Evolutionary conservation across 2,329 filamentous ascomycete species (phyloP).

Genomic region (Venturia nashicola): DNA sequence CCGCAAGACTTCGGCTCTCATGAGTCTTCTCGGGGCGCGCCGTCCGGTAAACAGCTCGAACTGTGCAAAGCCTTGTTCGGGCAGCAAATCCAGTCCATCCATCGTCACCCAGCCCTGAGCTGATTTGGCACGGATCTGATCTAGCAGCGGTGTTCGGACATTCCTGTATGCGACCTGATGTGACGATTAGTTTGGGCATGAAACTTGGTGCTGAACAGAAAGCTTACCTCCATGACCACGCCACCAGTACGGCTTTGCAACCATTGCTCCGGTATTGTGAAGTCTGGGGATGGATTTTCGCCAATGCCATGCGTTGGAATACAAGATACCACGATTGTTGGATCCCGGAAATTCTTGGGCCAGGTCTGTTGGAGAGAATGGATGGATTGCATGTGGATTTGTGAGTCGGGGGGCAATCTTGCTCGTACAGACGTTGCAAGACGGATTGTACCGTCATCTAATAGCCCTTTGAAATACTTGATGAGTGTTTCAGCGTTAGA

Average conservation of each 20-base stretch:
- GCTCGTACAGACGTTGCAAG: neutral
- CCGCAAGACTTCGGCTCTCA: slow-evolving; percentile 51
- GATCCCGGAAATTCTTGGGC: slow-evolving; percentile 50
- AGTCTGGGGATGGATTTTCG: slow-evolving; percentile 52
- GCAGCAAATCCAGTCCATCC: slow-evolving; percentile 63
- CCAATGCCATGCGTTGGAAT: slow-evolving; percentile 60
- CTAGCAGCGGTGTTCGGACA: slow-evolving; percentile 56
- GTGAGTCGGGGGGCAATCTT: slow-evolving; percentile 14
- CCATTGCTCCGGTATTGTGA: slow-evolving; percentile 44
- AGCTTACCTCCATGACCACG: slow-evolving; percentile 54
- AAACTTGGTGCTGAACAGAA: neutral
- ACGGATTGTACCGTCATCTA: slow-evolving; percentile 15
- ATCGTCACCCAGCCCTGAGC: slow-evolving; percentile 60
- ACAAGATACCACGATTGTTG: slow-evolving; percentile 65
- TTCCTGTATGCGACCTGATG: slow-evolving; percentile 51
- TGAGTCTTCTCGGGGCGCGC: slow-evolving; percentile 55
- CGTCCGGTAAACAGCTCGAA: slow-evolving; percentile 71
- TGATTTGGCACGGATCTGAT: slow-evolving; percentile 50
- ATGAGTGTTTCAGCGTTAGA: slow-evolving; percentile 57
- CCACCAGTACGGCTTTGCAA: slow-evolving; percentile 61
- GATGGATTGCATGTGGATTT: slow-evolving; percentile 42
- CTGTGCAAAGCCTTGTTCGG: slow-evolving; percentile 69
- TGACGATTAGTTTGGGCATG: neutral
- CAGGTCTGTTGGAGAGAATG: slow-evolving; percentile 47
- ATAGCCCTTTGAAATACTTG: slow-evolving; percentile 52